phyloP scores from a whole-genome alignment of 169 alveolate genomes.

The Plasmodium ovale region DNA sequence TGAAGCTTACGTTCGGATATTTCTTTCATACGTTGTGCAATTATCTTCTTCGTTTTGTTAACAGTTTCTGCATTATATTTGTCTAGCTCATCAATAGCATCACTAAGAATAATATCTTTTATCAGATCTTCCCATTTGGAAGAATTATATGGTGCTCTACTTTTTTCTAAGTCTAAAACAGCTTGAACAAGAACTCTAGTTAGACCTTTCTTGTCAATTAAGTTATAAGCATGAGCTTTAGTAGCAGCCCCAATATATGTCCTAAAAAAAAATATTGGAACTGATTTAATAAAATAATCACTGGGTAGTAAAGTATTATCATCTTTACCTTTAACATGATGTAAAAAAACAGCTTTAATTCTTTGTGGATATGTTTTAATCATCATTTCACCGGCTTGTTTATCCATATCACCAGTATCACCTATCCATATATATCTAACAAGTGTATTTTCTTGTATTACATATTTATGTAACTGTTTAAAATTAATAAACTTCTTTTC shows the following conservation, averaged over 20 bases:
- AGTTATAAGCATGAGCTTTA: slow-evolving; percentile 87
- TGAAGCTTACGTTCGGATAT: slow-evolving; percentile 68
- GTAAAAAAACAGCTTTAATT: slow-evolving; percentile 88
- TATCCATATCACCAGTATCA: slow-evolving; percentile 90
- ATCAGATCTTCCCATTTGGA: slow-evolving; percentile 86
- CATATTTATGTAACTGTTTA: slow-evolving; percentile 83
- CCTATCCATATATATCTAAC: slow-evolving; percentile 90
- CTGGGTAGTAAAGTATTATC: slow-evolving; percentile 81
- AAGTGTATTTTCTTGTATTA: slow-evolving; percentile 78
- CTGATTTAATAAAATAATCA: slow-evolving; percentile 89
- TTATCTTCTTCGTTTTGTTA: slow-evolving; percentile 81
- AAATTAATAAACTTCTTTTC: slow-evolving; percentile 87
- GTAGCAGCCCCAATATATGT: slow-evolving; percentile 90
- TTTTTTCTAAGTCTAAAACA: slow-evolving; percentile 83
- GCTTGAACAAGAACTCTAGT: slow-evolving; percentile 88
- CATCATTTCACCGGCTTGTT: slow-evolving; percentile 90
- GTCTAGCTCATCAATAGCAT: slow-evolving; percentile 84
- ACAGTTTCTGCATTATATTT: slow-evolving; percentile 83
- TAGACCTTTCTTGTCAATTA: slow-evolving; percentile 82
- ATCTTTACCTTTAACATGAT: slow-evolving; percentile 82
- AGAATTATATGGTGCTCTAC: slow-evolving; percentile 80
- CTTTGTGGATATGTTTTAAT: slow-evolving; percentile 84
- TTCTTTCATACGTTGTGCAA: slow-evolving; percentile 82
- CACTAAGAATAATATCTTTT: slow-evolving; percentile 84
- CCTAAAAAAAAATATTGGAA: slow-evolving; percentile 86